Evolutionary conservation across 345 rosid genomes (phyloP), one percentile per base, ranked within the genome.

Genomic region (Lepidium aucheri): DNA sequence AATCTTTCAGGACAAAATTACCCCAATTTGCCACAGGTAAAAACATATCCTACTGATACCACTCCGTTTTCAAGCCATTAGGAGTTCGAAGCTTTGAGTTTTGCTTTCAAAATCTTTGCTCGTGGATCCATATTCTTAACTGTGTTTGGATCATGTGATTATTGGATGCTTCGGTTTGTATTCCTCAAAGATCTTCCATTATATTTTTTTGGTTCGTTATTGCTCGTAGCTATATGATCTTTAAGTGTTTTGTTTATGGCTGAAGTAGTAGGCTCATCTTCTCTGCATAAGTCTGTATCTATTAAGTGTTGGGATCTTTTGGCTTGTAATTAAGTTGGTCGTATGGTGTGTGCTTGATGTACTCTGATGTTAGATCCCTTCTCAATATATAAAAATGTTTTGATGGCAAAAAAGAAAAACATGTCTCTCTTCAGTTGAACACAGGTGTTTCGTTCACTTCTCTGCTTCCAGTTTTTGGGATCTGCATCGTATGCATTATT

Each of bases 381-480:
- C n/a, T n/a, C n/a, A n/a, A n/a, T n/a, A n/a, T n/a, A n/a, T n/a
- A n/a, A n/a, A n/a, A n/a, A n/a, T n/a, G n/a, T n/a, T n/a, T n/a
- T n/a, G n/a, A n/a, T n/a, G n/a, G n/a, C n/a, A n/a, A n/a, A n/a
- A n/a, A n/a, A n/a, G n/a, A n/a, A n/a, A n/a, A 61, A 0, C 17
- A 33, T 50, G 41, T 24, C 24, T 72, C 16, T 65, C 34, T 65
- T 72, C 44, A 73, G 76, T 58, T 72, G 16, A 58, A 58, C 11
- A 42, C 76, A 57, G 71, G 70, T 50, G 66, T 9, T 57, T 65
- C 42, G 41, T 42, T 59, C 62, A 35, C 67, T 42, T 33, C 14
- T 52, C 49, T 66, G 67, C 51, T 73, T 73, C 76, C 72, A 16
- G 17, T 52, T 43, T 47, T 73, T 66, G 72, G 41, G 1, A 43